Evolutionary conservation across 176 grass and related monocot species (phyloP).

Genomic region (Phoenix roebelenii): DNA sequence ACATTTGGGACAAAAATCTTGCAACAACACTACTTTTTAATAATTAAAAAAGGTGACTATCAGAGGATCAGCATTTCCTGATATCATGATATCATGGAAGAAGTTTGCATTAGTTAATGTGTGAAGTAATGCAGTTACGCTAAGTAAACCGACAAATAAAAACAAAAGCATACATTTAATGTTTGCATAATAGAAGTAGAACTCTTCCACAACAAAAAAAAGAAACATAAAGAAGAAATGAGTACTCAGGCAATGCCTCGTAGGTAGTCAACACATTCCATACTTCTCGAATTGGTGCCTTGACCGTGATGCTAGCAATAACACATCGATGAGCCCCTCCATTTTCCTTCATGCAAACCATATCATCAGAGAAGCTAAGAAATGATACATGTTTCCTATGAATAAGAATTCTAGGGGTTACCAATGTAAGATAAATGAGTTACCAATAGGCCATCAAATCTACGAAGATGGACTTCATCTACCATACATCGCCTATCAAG

Average conservation of each 20-base stretch:
- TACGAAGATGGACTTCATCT: constrained; percentile 92
- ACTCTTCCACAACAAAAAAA: too few species aligned
- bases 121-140: too few species aligned
- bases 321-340: constrained; percentile 88
- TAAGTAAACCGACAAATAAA: too few species aligned
- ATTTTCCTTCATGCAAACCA: constrained; percentile 61
- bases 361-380: constrained; percentile 27
- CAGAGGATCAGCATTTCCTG: too few species aligned
- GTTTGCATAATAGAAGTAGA: constrained; percentile 1
- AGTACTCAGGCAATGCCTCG: constrained; percentile 82
- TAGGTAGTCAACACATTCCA: constrained; percentile 90
- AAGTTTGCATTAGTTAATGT: too few species aligned
- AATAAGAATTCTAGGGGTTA: constrained; percentile 9
- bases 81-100: too few species aligned
- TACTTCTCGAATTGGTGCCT: constrained; percentile 86
- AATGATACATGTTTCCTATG: constrained; percentile 13
- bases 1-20: too few species aligned
- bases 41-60: too few species aligned
- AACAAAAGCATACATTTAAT: too few species aligned
- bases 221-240: constrained; percentile 14
- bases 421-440: constrained; percentile 23
- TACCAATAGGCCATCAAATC: constrained; percentile 91
- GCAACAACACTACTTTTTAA: too few species aligned
- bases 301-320: constrained; percentile 90
- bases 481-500: constrained; percentile 79